A percentile compares a stretch with the other conserved stretches of the same genome.
Evolutionary conservation across 1,284 basidiomycete species (phyloP).

Genomic region (Rhizoctonia solani): DNA sequence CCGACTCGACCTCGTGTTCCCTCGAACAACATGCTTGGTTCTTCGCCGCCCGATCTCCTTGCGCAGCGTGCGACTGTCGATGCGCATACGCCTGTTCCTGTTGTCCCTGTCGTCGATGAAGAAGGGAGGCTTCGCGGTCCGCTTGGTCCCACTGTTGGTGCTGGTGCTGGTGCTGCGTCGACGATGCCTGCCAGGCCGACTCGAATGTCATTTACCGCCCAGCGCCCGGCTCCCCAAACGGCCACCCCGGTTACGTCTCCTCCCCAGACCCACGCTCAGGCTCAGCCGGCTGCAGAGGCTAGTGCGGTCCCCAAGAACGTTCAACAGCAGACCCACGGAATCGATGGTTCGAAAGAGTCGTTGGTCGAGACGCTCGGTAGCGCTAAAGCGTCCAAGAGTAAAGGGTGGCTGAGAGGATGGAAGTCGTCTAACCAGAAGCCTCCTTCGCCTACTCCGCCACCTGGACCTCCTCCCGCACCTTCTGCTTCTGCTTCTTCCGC

Average conservation of each 20-base stretch:
- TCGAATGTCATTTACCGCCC: slow-evolving; percentile 11
- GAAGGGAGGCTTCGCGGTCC: slow-evolving; percentile 11
- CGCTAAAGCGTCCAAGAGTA: slow-evolving; percentile 18
- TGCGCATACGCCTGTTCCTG: neutral
- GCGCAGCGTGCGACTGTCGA: slow-evolving; percentile 27
- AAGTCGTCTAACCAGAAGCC: slow-evolving; percentile 5
- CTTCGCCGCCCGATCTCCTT: neutral
- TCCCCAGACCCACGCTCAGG: slow-evolving; percentile 6
- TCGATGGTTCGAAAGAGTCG: slow-evolving; percentile 25
- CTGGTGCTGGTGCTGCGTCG: slow-evolving; percentile 1
- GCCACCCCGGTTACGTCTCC: neutral
- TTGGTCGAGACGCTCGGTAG: slow-evolving; percentile 3
- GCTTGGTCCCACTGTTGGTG: too few relatives aligned
- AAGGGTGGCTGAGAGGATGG: slow-evolving; percentile 21
- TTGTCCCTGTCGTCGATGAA: slow-evolving; percentile 19
- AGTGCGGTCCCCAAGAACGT: slow-evolving; percentile 29
- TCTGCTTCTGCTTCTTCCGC: too few relatives aligned
- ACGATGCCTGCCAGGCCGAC: slow-evolving; percentile 18
- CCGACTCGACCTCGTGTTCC: slow-evolving; percentile 9
- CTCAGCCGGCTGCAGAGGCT: slow-evolving; percentile 1
- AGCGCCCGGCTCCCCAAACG: neutral
- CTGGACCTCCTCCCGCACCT: neutral
- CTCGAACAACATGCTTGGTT: neutral
- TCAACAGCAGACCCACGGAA: slow-evolving; percentile 9
- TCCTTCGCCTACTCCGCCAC: neutral